Evolutionary conservation across 1,139 yeast genomes (phyloP), one percentile per base, ranked within the genome.

Genomic region (Diutina neorugosa): DNA sequence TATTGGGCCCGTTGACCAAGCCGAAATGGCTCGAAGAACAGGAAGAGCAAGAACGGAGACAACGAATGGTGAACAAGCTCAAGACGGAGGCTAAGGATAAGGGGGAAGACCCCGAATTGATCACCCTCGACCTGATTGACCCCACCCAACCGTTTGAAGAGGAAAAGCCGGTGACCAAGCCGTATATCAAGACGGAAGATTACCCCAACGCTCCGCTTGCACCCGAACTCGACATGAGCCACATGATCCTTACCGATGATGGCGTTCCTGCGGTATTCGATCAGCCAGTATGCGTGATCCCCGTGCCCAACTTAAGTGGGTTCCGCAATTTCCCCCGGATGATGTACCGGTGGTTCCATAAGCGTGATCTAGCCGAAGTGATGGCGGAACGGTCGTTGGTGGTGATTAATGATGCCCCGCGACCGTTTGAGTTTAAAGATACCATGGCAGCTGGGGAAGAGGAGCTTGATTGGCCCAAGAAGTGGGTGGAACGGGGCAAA

Each of bases 391-490:
- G 77, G 46, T 77, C 96, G 0, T 73, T 82, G 43, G 78, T 80
- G 0, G 73, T 86, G 3, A 83, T 87, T 5, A 72, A 79, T 55
- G 79, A 79, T 53, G 63, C 73, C 23, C 68, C 77, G 42, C 71
- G 95, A 51, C 78, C 81, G 3, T 87, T 82, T 61, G 76, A 73
- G 53, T 63, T 65, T 52, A 71, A 72, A 52, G 94, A 88, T 61
- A 67, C 78, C 46, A 70, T 73, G 44, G 67, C 77, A 60, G 86
- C 83, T 9, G 67, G 68, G 43, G 81, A 73, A 47, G 98, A 94
- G 65, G 98, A 93, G 64, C 64, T 69, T 18, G 95, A 89, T 60
- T 94, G 99, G 99, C 97, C 98, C 21, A 71, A 72, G 57, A 77
- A 78, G 57, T 94, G 97, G 96, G 86, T 87, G 48, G 76, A 80